phyloP scores from a whole-genome alignment of 2,329 filamentous ascomycete species.

The Lomentospora prolificans region DNA sequence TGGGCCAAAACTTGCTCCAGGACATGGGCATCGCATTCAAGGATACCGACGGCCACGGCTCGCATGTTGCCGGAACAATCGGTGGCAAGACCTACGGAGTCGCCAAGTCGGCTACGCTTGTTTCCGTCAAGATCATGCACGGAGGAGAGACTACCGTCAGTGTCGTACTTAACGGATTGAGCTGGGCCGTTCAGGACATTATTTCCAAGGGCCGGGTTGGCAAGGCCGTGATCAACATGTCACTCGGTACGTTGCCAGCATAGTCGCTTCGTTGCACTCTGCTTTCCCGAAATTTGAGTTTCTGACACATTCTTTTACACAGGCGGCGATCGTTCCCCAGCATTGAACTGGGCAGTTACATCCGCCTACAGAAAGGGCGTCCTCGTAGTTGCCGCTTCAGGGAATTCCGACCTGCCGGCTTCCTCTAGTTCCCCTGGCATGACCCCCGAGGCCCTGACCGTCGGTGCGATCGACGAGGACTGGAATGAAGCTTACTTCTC shows the following conservation, averaged over 20 bases:
- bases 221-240: slow-evolving; percentile 30
- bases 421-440: slow-evolving; percentile 31
- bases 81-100: slow-evolving; percentile 25
- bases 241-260: slow-evolving; percentile 24
- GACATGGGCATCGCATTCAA: slow-evolving; percentile 19
- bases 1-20: slow-evolving; percentile 23
- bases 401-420: slow-evolving; percentile 29
- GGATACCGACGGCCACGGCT: slow-evolving; percentile 26
- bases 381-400: slow-evolving; percentile 30
- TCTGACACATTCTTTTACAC: neutral
- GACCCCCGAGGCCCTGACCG: slow-evolving; percentile 31
- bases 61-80: slow-evolving; percentile 25
- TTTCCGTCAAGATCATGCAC: slow-evolving; percentile 37
- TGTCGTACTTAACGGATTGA: slow-evolving; percentile 24
- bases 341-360: slow-evolving; percentile 27
- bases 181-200: slow-evolving; percentile 24
- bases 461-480: slow-evolving; percentile 28
- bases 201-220: slow-evolving; percentile 12
- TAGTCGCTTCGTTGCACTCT: slow-evolving; percentile 12
- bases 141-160: slow-evolving; percentile 15
- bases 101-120: slow-evolving; percentile 31
- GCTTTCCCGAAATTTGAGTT: neutral
- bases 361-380: slow-evolving; percentile 25
- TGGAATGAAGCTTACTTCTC: slow-evolving; percentile 31
- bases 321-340: slow-evolving; percentile 1